These are phyloP conservation scores for Aspergillus sp. DNA, from an alignment of 2,329 filamentous ascomycete species.

Conservation along the genomic window DNA sequence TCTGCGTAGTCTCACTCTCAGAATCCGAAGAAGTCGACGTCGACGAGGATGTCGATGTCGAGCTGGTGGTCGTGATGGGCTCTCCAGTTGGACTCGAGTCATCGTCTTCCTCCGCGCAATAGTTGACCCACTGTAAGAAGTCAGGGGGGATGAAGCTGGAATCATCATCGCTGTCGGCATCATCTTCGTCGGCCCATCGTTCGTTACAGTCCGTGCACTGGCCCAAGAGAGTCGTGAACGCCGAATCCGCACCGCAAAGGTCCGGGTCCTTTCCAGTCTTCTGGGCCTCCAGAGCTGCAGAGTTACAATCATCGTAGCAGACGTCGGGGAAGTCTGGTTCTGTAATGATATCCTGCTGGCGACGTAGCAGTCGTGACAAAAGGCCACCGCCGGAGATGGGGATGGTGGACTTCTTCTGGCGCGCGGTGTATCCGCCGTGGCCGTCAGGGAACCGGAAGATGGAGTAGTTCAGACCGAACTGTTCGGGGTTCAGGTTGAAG, in stretches of 20 bases:
- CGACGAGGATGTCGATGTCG: not conserved
- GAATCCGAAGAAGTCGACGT: not conserved
- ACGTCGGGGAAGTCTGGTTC: constrained; percentile 35
- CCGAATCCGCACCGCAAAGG: constrained; percentile 15
- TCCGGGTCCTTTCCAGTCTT: constrained; percentile 46
- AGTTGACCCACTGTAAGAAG: not conserved
- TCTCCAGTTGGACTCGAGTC: not conserved
- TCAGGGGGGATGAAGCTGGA: not conserved
- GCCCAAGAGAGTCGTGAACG: constrained; percentile 9
- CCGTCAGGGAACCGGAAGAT: constrained; percentile 53
- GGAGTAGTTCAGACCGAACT: constrained; percentile 62
- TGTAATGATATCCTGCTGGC: not conserved
- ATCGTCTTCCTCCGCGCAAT: not conserved
- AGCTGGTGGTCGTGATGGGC: not conserved
- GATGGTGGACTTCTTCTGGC: not conserved
- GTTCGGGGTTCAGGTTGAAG: constrained; percentile 62
- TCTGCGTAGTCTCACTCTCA: not conserved
- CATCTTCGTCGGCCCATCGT: not conserved
- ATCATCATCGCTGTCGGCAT: not conserved
- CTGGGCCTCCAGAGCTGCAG: constrained; percentile 49
- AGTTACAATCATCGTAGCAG: constrained; percentile 58
- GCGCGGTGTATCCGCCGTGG: constrained; percentile 7
- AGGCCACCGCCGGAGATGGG: too few species aligned
- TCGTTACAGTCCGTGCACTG: constrained; percentile 4
- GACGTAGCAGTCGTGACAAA: too few species aligned